These are phyloP conservation scores for Sanguinoderma infundibulare DNA, from an alignment of 1,284 basidiomycete genomes.

Conservation along the genomic window DNA sequence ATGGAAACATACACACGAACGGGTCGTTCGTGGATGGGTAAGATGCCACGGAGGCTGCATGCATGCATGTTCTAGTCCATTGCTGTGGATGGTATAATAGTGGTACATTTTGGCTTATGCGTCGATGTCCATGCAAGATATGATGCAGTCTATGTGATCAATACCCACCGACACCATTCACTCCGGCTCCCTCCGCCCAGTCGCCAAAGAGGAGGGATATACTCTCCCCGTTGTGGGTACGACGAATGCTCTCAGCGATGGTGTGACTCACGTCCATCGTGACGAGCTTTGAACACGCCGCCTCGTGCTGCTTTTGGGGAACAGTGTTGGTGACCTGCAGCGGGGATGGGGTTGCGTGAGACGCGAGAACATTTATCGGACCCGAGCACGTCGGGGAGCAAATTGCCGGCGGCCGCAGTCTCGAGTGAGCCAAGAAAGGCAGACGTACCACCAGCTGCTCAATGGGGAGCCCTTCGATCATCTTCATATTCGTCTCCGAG, in stretches of 20 bases:
- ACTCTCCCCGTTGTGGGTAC: conserved; percentile 96
- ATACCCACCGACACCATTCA: conserved; percentile 30
- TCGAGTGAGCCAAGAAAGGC: not conserved
- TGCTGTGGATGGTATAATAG: conserved; percentile 16
- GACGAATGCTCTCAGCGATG: conserved; percentile 93
- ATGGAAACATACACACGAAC: conserved; percentile 21
- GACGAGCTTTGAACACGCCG: conserved; percentile 63
- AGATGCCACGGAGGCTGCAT: not conserved
- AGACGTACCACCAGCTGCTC: conserved; percentile 85
- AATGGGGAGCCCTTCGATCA: conserved; percentile 81
- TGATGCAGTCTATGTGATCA: conserved; percentile 24
- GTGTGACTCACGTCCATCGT: conserved; percentile 89
- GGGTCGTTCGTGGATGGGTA: not conserved
- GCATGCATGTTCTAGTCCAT: conserved; percentile 24
- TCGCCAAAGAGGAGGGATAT: conserved; percentile 84
- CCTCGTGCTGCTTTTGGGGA: conserved; percentile 64
- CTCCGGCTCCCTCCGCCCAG: conserved; percentile 49
- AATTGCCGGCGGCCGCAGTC: not conserved
- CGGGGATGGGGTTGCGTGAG: not conserved
- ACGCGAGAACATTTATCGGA: conserved; percentile 31
- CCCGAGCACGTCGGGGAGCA: conserved; percentile 1
- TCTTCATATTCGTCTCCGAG: conserved; percentile 82
- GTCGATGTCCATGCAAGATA: conserved; percentile 21
- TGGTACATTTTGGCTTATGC: conserved; percentile 28
- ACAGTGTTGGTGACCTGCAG: conserved; percentile 78